These are phyloP conservation scores for Neurospora sp. DNA, from an alignment of 495 filamentous ascomycete genomes.

Conservation along the genomic window DNA sequence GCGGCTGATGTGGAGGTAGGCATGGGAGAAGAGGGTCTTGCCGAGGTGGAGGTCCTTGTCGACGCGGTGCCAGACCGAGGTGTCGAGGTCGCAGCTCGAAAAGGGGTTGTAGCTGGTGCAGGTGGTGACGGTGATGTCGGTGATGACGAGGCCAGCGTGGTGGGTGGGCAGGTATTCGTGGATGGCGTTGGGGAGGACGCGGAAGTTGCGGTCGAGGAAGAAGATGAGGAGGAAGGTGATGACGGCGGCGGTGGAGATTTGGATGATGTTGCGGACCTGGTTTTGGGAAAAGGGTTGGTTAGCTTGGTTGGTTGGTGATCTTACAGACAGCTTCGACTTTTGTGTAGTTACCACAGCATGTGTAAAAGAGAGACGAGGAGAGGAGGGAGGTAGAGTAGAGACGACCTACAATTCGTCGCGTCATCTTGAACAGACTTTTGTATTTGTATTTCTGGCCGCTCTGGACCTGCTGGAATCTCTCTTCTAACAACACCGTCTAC, in stretches of 20 bases:
- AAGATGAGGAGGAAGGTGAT: constrained; percentile 61
- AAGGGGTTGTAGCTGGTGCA: constrained; percentile 71
- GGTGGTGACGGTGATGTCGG: constrained; percentile 73
- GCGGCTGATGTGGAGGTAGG: constrained; percentile 74
- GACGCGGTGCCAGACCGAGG: constrained; percentile 68
- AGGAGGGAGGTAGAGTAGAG: background rate
- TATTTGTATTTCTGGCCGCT: background rate
- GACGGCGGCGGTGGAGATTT: constrained; percentile 58
- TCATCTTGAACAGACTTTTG: constrained; percentile 16
- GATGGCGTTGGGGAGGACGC: constrained; percentile 70
- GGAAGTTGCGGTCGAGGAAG: constrained; percentile 70
- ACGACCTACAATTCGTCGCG: constrained; percentile 35
- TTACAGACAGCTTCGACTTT: background rate
- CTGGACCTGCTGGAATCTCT: background rate
- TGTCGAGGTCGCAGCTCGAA: constrained; percentile 67
- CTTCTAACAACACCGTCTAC: background rate
- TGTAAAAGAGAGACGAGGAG: background rate
- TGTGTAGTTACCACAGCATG: background rate
- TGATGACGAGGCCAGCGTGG: constrained; percentile 71
- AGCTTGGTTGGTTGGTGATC: background rate
- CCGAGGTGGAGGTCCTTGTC: constrained; percentile 88
- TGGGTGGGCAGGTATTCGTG: constrained; percentile 77
- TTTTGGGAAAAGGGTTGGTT: background rate
- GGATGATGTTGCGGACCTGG: constrained; percentile 73
- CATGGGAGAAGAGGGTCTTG: constrained; percentile 60